These are phyloP conservation scores for Arctium lappa DNA, from an alignment of 129 eudicot genomes.

Conservation along the genomic window DNA sequence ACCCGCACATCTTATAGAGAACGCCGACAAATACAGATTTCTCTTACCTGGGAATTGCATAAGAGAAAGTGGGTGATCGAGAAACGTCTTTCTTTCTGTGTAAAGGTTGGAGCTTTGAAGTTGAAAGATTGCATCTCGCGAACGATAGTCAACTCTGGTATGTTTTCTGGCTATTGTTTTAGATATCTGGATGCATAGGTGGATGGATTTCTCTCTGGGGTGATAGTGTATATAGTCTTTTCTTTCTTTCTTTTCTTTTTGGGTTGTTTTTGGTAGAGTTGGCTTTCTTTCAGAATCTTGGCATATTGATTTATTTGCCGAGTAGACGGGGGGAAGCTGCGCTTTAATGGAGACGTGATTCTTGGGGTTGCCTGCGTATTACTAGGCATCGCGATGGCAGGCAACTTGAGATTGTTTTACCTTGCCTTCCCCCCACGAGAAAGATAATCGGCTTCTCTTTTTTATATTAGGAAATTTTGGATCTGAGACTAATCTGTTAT, in stretches of 20 bases:
- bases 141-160: slow-evolving; percentile 27
- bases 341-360: slow-evolving; percentile 32
- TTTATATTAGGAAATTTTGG: slow-evolving; percentile 54
- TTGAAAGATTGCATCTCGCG: slow-evolving; percentile 16
- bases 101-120: slow-evolving; percentile 40
- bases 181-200: background rate
- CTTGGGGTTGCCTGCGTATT: slow-evolving; percentile 28
- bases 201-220: slow-evolving; percentile 25
- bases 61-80: slow-evolving; percentile 68
- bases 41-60: slow-evolving; percentile 85
- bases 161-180: slow-evolving; percentile 43
- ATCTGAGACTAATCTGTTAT: slow-evolving; percentile 51
- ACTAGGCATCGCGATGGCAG: slow-evolving; percentile 28
- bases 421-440: slow-evolving; percentile 9
- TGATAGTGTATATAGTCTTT: slow-evolving; percentile 44
- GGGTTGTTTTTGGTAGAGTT: slow-evolving; percentile 29
- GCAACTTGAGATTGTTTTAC: slow-evolving; percentile 19
- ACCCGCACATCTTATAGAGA: slow-evolving; percentile 68
- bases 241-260: background rate
- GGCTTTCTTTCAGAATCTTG: slow-evolving; percentile 33
- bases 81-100: slow-evolving; percentile 8
- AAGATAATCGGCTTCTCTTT: slow-evolving; percentile 28
- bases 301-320: slow-evolving; percentile 18
- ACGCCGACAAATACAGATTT: slow-evolving; percentile 67
- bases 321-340: slow-evolving; percentile 19